Percentiles rank a stretch among this genome's conserved stretches.
Conservation (phyloP, 441 rosid species). For the Biscutella laevigata region DNA sequence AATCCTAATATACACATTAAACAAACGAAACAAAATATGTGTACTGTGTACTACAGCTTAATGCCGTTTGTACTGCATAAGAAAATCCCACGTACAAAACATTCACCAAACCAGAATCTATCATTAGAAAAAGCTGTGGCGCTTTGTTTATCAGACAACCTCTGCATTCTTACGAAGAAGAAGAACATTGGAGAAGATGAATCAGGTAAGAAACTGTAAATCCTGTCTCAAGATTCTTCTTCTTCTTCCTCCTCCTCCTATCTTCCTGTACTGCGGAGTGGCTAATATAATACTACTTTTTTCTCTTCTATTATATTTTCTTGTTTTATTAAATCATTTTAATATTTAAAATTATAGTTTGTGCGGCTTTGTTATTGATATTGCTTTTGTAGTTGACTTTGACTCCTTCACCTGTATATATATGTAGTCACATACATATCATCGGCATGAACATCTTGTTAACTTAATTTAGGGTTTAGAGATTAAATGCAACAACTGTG, state of each 20-base stretch:
- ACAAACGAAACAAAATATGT: not conserved
- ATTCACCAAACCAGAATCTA: not conserved
- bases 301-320: not conserved
- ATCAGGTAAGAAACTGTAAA: constrained; percentile 2
- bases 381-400: constrained; percentile 20
- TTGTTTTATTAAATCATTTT: constrained; percentile 9
- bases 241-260: too few species aligned
- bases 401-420: not conserved
- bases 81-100: not conserved
- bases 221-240: not conserved
- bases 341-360: not conserved
- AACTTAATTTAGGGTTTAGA: constrained; percentile 21
- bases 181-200: constrained; percentile 4
- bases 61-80: constrained; percentile 21
- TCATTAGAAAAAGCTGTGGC: not conserved
- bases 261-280: constrained; percentile 7
- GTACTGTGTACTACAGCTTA: constrained; percentile 29
- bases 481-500: not conserved
- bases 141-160: not conserved
- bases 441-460: constrained; percentile 10
- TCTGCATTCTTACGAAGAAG: constrained; percentile 5
- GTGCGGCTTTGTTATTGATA: constrained; percentile 3
- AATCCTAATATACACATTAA: not conserved
- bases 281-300: not conserved
- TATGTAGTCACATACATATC: not conserved